Evolutionary conservation across 345 rosid genomes (phyloP).

Genomic region (Eucalyptus marginata): DNA sequence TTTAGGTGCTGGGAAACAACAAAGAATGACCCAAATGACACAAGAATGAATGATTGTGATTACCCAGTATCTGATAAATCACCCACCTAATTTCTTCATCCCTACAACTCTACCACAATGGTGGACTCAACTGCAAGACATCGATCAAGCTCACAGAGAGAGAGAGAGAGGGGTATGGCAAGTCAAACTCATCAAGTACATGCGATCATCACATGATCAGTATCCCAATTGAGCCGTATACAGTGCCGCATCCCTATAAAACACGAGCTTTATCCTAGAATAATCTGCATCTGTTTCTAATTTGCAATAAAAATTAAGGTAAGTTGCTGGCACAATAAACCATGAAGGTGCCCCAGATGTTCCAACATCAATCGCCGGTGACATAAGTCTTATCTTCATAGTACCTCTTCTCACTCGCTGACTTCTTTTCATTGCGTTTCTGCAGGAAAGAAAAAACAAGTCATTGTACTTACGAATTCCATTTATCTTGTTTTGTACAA

Average conservation of each 20-base stretch:
- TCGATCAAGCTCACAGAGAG: neutral
- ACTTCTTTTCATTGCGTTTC: conserved; percentile 73
- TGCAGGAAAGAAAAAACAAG: conserved; percentile 6
- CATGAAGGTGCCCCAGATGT: neutral
- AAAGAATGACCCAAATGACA: neutral
- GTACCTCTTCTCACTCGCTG: conserved; percentile 49
- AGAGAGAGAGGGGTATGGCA: neutral
- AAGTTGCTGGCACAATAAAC: neutral
- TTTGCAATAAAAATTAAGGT: neutral
- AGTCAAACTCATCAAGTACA: neutral
- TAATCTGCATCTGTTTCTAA: neutral
- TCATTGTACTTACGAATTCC: neutral
- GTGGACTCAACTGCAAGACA: neutral
- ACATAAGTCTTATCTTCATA: conserved; percentile 43
- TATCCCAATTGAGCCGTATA: neutral
- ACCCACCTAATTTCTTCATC: neutral
- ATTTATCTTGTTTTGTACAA: neutral
- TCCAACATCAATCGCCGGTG: conserved; percentile 25
- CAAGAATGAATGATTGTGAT: neutral
- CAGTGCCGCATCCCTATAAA: neutral
- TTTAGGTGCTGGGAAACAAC: neutral
- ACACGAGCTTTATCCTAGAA: neutral
- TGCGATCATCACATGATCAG: neutral
- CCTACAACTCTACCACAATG: neutral
- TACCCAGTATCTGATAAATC: neutral